Conservation (phyloP, 2,329 filamentous ascomycete species). For the Aspergillus intermedius region DNA sequence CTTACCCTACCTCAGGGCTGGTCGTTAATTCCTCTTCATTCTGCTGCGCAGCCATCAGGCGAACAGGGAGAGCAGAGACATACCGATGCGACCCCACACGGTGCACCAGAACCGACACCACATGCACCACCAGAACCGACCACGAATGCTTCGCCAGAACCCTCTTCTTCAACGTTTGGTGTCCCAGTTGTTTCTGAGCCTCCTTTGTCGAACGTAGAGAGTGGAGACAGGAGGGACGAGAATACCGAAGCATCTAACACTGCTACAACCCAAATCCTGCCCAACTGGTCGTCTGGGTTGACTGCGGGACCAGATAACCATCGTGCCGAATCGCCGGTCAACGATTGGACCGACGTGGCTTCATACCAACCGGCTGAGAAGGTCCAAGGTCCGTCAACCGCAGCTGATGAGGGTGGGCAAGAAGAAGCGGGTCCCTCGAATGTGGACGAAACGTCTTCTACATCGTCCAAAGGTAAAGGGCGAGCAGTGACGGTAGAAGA, state of each 20-base stretch:
- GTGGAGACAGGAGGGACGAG: conserved; percentile 1
- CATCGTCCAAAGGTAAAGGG: conserved; percentile 28
- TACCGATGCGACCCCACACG: not conserved
- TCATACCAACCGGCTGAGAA: conserved; percentile 13
- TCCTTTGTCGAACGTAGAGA: not conserved
- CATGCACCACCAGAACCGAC: conserved; percentile 1
- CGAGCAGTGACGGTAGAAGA: conserved; percentile 33
- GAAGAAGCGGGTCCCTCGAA: not conserved
- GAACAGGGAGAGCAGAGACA: not conserved
- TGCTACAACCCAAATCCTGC: conserved; percentile 5
- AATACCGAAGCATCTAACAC: not conserved
- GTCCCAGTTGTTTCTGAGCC: not conserved
- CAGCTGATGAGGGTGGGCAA: not conserved
- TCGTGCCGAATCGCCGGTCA: conserved; percentile 20
- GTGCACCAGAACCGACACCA: not conserved
- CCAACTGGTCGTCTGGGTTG: conserved; percentile 14
- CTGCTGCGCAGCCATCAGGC: conserved; percentile 8
- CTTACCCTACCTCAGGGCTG: conserved; percentile 48
- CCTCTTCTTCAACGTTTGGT: not conserved
- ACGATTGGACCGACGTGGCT: conserved; percentile 25
- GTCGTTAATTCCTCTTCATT: conserved; percentile 26
- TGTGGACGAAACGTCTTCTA: conserved; percentile 9
- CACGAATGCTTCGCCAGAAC: conserved; percentile 2
- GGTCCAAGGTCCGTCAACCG: not conserved
- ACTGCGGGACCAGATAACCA: conserved; percentile 6